A percentile compares a stretch with the other conserved stretches of the same genome.
Evolutionary conservation across 805 yeast genomes (phyloP).

Genomic region (Wickerhamomyces queroliae): DNA sequence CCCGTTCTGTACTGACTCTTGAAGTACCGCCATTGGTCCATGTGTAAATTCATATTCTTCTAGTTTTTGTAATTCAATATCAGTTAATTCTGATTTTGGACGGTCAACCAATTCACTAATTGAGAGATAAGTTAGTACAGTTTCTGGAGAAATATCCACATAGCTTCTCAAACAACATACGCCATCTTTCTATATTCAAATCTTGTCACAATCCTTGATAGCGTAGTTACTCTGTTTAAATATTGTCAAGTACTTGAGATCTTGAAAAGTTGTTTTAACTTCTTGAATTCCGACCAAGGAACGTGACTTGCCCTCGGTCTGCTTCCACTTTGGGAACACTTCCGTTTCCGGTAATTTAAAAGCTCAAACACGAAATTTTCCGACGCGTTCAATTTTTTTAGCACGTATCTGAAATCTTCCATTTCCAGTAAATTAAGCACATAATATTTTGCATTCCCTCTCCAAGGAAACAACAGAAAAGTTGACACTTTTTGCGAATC

Average conservation of each 20-base stretch:
- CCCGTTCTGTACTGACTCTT: slow-evolving; percentile 69
- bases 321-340: no score
- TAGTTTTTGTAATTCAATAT: slow-evolving; percentile 68
- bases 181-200: slow-evolving; percentile 1
- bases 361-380: slow-evolving; percentile 4
- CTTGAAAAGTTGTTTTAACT: neutral
- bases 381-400: slow-evolving; percentile 4
- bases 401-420: no score
- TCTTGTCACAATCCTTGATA: no score
- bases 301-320: neutral
- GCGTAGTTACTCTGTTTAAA: no score
- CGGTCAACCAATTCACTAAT: slow-evolving; percentile 62
- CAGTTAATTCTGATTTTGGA: slow-evolving; percentile 76
- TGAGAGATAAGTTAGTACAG: neutral
- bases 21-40: slow-evolving; percentile 90
- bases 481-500: no score
- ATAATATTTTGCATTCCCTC: neutral
- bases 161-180: neutral
- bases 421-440: slow-evolving; percentile 12
- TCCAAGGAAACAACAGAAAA: neutral
- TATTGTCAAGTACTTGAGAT: neutral
- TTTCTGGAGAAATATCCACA: neutral
- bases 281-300: neutral
- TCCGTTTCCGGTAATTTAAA: neutral
- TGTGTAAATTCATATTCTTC: slow-evolving; percentile 87